Evolutionary conservation across 345 rosid species (phyloP), one percentile per base, ranked within the genome.

Genomic region (Citrus reticulata): DNA sequence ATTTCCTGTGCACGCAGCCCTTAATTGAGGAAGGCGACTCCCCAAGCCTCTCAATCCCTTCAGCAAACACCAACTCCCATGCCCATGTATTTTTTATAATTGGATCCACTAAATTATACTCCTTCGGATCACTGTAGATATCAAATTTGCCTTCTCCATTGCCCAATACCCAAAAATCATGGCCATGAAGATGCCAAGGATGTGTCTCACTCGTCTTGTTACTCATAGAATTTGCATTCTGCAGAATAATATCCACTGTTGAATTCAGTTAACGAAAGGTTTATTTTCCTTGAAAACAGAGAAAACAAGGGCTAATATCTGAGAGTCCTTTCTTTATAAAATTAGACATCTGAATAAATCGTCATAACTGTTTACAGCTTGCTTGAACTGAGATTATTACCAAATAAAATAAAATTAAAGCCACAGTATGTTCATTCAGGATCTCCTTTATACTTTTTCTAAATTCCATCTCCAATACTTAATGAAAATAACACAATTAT

Each of bases 71-170:
- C 91, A 46, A 87, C 86, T 4, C 90, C 88, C 98, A 93, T 92
- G 1, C 97, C 98, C 98, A 93, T 10, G 98, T 90, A 78, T 94
- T 94, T 82, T 93, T 93, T 95, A 86, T 87, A 1, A 93, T 91
- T 19, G 95, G 97, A 71, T 93, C 57, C 7, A 73, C 89, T 86
- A 90, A 72, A 73, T 91, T 94, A 80, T 84, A 94, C 16, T 80
- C 80, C 75, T 75, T 84, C 0, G 86, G 84, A 64, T 94, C 94
- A 13, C 80, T 84, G 16, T 29, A 19, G 40, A 77, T 57, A 65
- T 93, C 83, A 27, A 90, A 94, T 73, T 92, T 89, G 0, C 97
- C 96, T 13, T 66, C 71, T 6, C 95, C 98, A 4, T 90, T 86
- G 0, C 95, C 92, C 0, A 94, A 69, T 14, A 92, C 97, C 98